These are phyloP conservation scores for Pharnaceum exiguum DNA, from an alignment of 148 eudicot species.

Conservation along the genomic window DNA sequence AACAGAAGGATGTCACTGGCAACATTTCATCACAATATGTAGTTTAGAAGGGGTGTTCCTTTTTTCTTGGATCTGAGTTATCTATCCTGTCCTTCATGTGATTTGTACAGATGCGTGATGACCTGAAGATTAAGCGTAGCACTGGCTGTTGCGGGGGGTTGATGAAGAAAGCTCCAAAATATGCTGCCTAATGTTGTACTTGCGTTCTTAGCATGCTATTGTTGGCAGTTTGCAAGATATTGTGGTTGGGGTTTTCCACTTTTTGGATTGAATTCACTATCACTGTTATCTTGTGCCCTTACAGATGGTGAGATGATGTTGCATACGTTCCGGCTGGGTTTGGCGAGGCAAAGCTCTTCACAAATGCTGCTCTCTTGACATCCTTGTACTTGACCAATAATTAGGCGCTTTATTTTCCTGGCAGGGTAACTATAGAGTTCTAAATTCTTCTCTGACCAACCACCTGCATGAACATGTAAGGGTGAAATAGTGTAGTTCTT, in stretches of 20 bases:
- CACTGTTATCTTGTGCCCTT: constrained; percentile 9
- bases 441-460: neutral
- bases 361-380: neutral
- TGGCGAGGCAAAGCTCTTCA: neutral
- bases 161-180: neutral
- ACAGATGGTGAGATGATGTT: constrained; percentile 19
- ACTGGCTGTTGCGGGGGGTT: neutral
- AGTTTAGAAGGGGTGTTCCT: constrained; percentile 1
- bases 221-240: neutral
- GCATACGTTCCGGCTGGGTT: neutral
- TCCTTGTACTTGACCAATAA: too few relatives aligned
- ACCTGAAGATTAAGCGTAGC: neutral
- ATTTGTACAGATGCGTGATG: constrained; percentile 6
- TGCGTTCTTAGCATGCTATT: neutral
- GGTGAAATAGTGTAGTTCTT: constrained; percentile 17
- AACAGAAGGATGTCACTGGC: neutral
- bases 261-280: constrained; percentile 4
- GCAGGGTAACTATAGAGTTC: neutral
- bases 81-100: constrained; percentile 9
- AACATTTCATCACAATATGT: neutral
- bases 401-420: too few relatives aligned
- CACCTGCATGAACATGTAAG: constrained; percentile 27
- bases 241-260: neutral
- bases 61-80: constrained; percentile 7
- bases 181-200: neutral